Evolutionary conservation across 2,329 filamentous ascomycete species (phyloP), one percentile per base, ranked within the genome.

Genomic region (Furcasterigmium furcatum): DNA sequence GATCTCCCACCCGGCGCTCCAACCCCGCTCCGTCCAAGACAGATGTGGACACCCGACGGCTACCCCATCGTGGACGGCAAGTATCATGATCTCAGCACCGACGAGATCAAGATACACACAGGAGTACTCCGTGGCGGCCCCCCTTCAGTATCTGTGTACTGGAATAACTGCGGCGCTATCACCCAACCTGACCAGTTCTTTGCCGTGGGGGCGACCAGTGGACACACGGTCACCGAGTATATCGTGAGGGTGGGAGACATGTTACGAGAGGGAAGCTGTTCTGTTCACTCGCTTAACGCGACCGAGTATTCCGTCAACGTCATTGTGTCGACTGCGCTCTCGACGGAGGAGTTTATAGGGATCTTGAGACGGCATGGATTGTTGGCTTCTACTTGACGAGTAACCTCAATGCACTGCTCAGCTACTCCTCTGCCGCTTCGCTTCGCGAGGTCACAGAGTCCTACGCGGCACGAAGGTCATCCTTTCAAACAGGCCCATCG

Each of bases 31-130:
- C 20, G 4, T 7, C 36, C 36, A 24, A 22, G 5, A 4, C 36
- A 44, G 38, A n/a, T 12, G 18, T 49, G 46, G 46, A 49, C 46
- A 19, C 13, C 20, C 14, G 44, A 46, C 43, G 43, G 46, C 5
- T 46, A 49, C 24, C 46, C 46, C 21, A 49, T 49, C 14, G 46
- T 49, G 34, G 46, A 49, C 24, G 41, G 43, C 22, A 49, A 49
- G 39, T 49, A 49, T 27, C 46, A 36, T 20, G 46, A 49, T 30
- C 46, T 49, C 21, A 8, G 10, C 9, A 41, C 43, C 6, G 34
- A 34, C 6, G 39, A 46, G 43, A 40, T 46, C 20, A 49, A 49
- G 43, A 45, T 38, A 12, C 46, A 48, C 22, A 35, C 16, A 3
- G 46, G 42, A 10, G n/a, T 45, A 13, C 9, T 22, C 6, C 24